A percentile compares a stretch with the other conserved stretches of the same genome.
phyloP scores from a whole-genome alignment of 1,284 basidiomycete species.

The Ustilago nuda region DNA sequence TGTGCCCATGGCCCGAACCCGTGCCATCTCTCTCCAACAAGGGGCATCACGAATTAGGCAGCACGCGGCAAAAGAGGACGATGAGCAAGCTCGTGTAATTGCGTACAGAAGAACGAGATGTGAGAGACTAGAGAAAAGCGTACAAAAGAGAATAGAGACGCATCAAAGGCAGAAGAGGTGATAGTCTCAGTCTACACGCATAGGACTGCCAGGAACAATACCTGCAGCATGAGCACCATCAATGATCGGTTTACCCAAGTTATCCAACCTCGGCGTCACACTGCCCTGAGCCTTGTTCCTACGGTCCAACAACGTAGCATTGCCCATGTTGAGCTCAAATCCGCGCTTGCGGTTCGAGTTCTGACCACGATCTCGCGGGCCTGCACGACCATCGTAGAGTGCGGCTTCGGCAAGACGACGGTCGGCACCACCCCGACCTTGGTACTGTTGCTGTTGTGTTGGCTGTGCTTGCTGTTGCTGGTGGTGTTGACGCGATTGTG shows the following conservation, averaged over 20 bases:
- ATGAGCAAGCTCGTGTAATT: slow-evolving; percentile 15
- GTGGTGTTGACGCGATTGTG: slow-evolving; percentile 44
- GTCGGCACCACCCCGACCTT: slow-evolving; percentile 63
- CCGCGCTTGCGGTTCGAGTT: slow-evolving; percentile 50
- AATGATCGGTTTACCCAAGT: slow-evolving; percentile 40
- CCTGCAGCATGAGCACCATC: slow-evolving; percentile 48
- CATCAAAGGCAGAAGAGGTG: not conserved
- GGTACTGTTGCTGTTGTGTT: slow-evolving; percentile 54
- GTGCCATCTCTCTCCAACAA: no score
- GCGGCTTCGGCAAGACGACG: slow-evolving; percentile 69
- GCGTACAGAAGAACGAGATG: slow-evolving; percentile 7
- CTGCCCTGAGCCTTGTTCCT: slow-evolving; percentile 50
- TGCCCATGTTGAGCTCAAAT: slow-evolving; percentile 66
- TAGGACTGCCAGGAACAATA: slow-evolving; percentile 57
- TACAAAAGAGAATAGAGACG: slow-evolving; percentile 1
- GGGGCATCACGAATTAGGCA: no score
- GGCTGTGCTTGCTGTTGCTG: slow-evolving; percentile 24
- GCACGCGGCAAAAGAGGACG: not conserved
- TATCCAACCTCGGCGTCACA: slow-evolving; percentile 29
- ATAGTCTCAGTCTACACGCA: slow-evolving; percentile 47
- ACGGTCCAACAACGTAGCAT: slow-evolving; percentile 63
- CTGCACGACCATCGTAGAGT: slow-evolving; percentile 63
- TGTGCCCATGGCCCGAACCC: no score
- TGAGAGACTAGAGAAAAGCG: slow-evolving; percentile 2
- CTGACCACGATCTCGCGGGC: slow-evolving; percentile 57